Evolutionary conservation across 2,329 filamentous ascomycete genomes (phyloP).

Genomic region (Neonectria coccinea): DNA sequence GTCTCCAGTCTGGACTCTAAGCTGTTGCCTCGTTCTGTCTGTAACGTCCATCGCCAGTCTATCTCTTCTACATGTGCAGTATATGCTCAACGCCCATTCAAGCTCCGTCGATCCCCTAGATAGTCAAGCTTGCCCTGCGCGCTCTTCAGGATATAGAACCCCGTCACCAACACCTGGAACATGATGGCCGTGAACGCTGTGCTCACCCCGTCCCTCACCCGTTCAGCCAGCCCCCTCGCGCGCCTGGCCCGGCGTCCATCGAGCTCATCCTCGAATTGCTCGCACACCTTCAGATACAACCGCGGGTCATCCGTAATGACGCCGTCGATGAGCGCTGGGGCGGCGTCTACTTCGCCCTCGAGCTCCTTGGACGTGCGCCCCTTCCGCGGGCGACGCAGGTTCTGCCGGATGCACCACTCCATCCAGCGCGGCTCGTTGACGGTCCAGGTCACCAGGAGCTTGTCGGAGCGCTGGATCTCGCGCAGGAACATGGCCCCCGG

Average conservation of each 20-base stretch:
- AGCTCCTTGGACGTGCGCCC: constrained; percentile 1
- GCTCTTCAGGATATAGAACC: constrained; percentile 43
- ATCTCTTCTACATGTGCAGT: no score
- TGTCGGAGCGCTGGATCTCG: constrained; percentile 61
- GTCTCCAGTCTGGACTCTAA: background rate
- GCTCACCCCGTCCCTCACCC: constrained; percentile 30
- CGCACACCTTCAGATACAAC: constrained; percentile 72
- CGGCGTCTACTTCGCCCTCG: background rate
- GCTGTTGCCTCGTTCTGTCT: background rate
- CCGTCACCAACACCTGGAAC: constrained; percentile 38
- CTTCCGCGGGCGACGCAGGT: constrained; percentile 51
- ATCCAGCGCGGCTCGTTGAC: constrained; percentile 84
- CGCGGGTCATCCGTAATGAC: constrained; percentile 88
- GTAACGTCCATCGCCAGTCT: background rate
- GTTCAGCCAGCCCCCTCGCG: constrained; percentile 27
- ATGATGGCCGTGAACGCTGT: constrained; percentile 35
- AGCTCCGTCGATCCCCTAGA: constrained; percentile 35
- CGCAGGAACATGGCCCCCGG: constrained; percentile 75
- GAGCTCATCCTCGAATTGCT: constrained; percentile 52
- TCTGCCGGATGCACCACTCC: constrained; percentile 76
- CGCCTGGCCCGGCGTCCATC: constrained; percentile 41
- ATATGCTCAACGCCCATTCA: constrained; percentile 29
- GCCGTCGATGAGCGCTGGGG: constrained; percentile 70
- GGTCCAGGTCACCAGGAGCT: constrained; percentile 84
- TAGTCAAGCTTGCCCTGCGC: constrained; percentile 47